Evolutionary conservation across 139 green algal genomes (phyloP).

Genomic region (Chlorella sorokiniana): DNA sequence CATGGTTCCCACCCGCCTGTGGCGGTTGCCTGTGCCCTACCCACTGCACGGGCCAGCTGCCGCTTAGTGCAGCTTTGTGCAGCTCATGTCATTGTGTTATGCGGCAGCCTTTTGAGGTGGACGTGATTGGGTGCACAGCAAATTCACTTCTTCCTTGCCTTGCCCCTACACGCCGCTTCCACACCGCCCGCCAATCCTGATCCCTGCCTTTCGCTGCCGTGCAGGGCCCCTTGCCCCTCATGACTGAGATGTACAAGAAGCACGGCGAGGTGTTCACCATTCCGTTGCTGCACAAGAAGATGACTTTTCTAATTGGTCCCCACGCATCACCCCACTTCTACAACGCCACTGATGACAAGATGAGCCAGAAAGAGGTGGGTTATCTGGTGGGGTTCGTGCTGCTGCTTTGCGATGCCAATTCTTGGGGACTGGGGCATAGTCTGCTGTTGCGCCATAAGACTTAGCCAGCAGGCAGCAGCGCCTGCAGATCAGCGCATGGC

Average conservation of each 20-base stretch:
- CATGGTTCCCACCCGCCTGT: neutral
- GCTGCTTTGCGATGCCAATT: too few species aligned
- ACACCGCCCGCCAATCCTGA: neutral
- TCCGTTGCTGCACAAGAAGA: slow-evolving; percentile 91
- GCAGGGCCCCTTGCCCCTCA: slow-evolving; percentile 85
- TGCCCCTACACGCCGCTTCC: neutral
- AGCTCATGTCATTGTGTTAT: neutral
- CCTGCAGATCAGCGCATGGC: too few species aligned
- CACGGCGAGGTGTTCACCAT: slow-evolving; percentile 96
- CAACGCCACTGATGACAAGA: slow-evolving; percentile 91
- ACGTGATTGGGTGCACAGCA: too few species aligned
- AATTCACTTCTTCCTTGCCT: too few species aligned
- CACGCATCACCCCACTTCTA: slow-evolving; percentile 93
- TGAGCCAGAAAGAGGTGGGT: slow-evolving; percentile 88
- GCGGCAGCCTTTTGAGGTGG: too few species aligned
- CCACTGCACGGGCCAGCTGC: neutral
- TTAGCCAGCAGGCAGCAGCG: too few species aligned
- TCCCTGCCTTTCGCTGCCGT: neutral
- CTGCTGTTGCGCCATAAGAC: too few species aligned
- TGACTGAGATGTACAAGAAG: slow-evolving; percentile 80
- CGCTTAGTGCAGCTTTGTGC: neutral
- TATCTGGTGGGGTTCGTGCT: neutral
- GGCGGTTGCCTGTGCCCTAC: neutral
- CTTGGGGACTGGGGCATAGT: too few species aligned
- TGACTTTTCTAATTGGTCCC: slow-evolving; percentile 97